Conservation (phyloP, 2,329 filamentous ascomycete genomes). For the Myriangium duriaei region DNA sequence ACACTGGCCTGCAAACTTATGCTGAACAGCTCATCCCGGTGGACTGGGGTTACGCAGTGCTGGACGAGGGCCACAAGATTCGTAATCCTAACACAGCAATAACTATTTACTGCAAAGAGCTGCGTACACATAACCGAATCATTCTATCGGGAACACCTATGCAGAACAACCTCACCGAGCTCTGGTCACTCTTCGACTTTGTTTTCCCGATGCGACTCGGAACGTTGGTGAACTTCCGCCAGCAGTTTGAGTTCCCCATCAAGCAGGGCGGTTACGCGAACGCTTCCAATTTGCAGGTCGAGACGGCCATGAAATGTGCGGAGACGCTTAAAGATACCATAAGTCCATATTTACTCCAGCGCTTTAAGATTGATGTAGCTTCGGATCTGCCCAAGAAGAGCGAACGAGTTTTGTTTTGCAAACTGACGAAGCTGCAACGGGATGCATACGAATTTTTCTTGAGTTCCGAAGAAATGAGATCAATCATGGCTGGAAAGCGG, state of each 20-base stretch:
- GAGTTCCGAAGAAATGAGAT: constrained; percentile 69
- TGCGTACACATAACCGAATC: constrained; percentile 77
- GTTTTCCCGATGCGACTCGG: constrained; percentile 93
- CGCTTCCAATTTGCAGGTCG: constrained; percentile 83
- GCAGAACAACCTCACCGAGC: constrained; percentile 88
- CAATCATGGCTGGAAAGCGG: constrained; percentile 60
- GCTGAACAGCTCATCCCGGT: constrained; percentile 67
- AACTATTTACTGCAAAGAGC: constrained; percentile 87
- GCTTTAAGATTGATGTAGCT: constrained; percentile 87
- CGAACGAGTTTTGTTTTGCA: constrained; percentile 92
- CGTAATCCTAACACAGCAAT: constrained; percentile 92
- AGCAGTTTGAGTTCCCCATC: constrained; percentile 89
- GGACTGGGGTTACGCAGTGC: constrained; percentile 84
- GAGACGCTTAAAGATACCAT: constrained; percentile 90
- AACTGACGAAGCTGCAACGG: constrained; percentile 67
- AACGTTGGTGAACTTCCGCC: constrained; percentile 78
- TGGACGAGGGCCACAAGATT: constrained; percentile 97
- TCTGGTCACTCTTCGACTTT: constrained; percentile 98
- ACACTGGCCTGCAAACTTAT: constrained; percentile 90
- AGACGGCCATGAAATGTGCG: constrained; percentile 88
- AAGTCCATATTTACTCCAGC: constrained; percentile 81
- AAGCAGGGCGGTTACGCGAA: constrained; percentile 88
- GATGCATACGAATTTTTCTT: constrained; percentile 73
- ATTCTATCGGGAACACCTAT: constrained; percentile 95
- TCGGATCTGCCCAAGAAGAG: constrained; percentile 90